Conservation (phyloP, 2,329 filamentous ascomycete genomes). For the Cadophora gregata region DNA sequence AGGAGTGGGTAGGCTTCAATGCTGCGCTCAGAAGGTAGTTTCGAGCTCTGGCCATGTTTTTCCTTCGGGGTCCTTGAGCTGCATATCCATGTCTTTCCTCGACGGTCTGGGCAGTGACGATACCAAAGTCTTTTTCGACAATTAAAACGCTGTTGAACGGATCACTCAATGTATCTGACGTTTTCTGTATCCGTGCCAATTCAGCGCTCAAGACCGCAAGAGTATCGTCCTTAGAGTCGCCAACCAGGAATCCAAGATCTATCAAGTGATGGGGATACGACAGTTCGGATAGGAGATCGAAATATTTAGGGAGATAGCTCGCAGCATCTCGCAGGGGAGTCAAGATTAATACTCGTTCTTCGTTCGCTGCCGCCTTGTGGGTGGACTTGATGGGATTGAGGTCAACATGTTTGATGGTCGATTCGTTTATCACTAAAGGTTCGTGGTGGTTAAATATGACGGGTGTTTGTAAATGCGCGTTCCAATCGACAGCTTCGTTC, state of each 20-base stretch:
- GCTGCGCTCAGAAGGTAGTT: slow-evolving; percentile 89
- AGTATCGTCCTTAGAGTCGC: slow-evolving; percentile 91
- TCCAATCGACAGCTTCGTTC: slow-evolving; percentile 92
- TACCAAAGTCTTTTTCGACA: slow-evolving; percentile 88
- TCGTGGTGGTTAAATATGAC: slow-evolving; percentile 97
- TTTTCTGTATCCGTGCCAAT: slow-evolving; percentile 84
- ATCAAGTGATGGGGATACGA: slow-evolving; percentile 96
- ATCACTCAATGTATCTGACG: slow-evolving; percentile 69
- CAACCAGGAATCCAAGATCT: slow-evolving; percentile 92
- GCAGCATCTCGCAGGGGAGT: slow-evolving; percentile 93
- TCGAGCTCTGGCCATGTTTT: slow-evolving; percentile 85
- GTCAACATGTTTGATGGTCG: slow-evolving; percentile 78
- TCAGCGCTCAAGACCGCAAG: slow-evolving; percentile 85
- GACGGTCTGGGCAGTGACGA: slow-evolving; percentile 68
- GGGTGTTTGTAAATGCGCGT: slow-evolving; percentile 85
- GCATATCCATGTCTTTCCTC: slow-evolving; percentile 84
- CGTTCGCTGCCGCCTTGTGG: slow-evolving; percentile 75
- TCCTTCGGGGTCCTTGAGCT: slow-evolving; percentile 88
- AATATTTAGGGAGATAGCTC: slow-evolving; percentile 83
- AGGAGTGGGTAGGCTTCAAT: slow-evolving; percentile 91
- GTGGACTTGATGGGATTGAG: slow-evolving; percentile 87
- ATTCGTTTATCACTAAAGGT: slow-evolving; percentile 82
- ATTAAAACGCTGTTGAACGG: slow-evolving; percentile 87
- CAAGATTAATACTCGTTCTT: slow-evolving; percentile 88
- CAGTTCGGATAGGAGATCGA: slow-evolving; percentile 87